phyloP scores from a whole-genome alignment of 2,329 filamentous ascomycete genomes.

The Colletotrichum eleusines region DNA sequence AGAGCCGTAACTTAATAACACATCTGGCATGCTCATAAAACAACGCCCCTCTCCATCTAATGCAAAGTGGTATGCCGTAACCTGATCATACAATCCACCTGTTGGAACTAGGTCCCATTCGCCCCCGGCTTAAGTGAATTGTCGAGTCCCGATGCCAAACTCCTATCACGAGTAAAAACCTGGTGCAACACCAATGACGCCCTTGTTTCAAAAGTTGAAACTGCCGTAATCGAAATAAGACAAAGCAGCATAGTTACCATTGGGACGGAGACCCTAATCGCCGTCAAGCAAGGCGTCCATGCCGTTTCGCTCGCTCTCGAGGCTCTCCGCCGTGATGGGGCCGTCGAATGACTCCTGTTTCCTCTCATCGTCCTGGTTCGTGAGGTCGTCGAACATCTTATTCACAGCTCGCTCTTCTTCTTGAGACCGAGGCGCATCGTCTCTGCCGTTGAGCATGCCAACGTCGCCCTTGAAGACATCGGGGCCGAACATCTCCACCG shows the following conservation, averaged over 20 bases:
- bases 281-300: slow-evolving; percentile 60
- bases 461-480: slow-evolving; percentile 58
- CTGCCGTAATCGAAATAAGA: neutral
- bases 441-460: slow-evolving; percentile 38
- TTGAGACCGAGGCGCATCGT: slow-evolving; percentile 44
- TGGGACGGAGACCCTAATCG: slow-evolving; percentile 48
- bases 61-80: slow-evolving; percentile 38
- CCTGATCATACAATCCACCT: slow-evolving; percentile 29
- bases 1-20: slow-evolving; percentile 12
- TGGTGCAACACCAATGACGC: neutral
- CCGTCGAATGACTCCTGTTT: slow-evolving; percentile 51
- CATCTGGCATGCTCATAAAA: slow-evolving; percentile 26
- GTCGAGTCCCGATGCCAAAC: slow-evolving; percentile 13
- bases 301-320: slow-evolving; percentile 61
- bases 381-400: slow-evolving; percentile 68
- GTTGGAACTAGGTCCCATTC: neutral
- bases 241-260: slow-evolving; percentile 6
- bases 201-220: neutral
- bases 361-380: slow-evolving; percentile 65
- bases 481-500: slow-evolving; percentile 63
- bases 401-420: slow-evolving; percentile 63
- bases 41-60: slow-evolving; percentile 38
- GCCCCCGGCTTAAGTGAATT: neutral
- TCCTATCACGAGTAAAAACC: neutral
- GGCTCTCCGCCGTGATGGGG: slow-evolving; percentile 56